Evolutionary conservation across 2,329 filamentous ascomycete species (phyloP).

Genomic region (Hypoxylon sp.): DNA sequence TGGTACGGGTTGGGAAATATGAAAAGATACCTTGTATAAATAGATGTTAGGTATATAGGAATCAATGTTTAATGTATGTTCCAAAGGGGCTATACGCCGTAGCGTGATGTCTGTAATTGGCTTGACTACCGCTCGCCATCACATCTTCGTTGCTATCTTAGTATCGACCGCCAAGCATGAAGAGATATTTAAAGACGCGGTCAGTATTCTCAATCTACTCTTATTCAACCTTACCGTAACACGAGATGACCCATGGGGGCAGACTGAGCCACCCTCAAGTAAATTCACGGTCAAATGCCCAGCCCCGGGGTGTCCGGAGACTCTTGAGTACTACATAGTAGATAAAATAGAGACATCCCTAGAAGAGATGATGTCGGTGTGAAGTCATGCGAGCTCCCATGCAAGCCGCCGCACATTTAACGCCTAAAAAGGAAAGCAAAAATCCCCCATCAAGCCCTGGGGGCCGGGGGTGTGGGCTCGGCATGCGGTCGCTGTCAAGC

Average conservation of each 20-base stretch:
- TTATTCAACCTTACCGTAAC: background rate
- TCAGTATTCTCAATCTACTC: background rate
- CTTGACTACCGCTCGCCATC: background rate
- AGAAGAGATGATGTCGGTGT: constrained; percentile 19
- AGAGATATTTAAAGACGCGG: background rate
- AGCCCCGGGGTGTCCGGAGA: background rate
- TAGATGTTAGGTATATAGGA: background rate
- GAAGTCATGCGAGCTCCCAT: constrained; percentile 30
- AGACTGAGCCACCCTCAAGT: background rate
- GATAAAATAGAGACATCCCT: background rate
- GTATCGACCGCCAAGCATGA: background rate
- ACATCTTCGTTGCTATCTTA: background rate
- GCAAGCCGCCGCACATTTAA: constrained; percentile 30
- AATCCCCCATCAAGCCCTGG: constrained; percentile 20
- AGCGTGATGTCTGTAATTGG: background rate
- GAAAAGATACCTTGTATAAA: too few relatives aligned
- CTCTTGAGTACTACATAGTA: background rate
- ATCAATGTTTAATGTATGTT: constrained; percentile 13
- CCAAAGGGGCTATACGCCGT: background rate
- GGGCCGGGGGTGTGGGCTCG: constrained; percentile 18
- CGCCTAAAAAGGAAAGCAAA: constrained; percentile 16
- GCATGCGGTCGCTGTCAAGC: constrained; percentile 19
- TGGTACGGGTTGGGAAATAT: constrained; percentile 20
- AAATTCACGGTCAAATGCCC: background rate
- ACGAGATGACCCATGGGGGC: background rate